phyloP scores from a whole-genome alignment of 495 filamentous ascomycete species.

The Podospora appendiculata region DNA sequence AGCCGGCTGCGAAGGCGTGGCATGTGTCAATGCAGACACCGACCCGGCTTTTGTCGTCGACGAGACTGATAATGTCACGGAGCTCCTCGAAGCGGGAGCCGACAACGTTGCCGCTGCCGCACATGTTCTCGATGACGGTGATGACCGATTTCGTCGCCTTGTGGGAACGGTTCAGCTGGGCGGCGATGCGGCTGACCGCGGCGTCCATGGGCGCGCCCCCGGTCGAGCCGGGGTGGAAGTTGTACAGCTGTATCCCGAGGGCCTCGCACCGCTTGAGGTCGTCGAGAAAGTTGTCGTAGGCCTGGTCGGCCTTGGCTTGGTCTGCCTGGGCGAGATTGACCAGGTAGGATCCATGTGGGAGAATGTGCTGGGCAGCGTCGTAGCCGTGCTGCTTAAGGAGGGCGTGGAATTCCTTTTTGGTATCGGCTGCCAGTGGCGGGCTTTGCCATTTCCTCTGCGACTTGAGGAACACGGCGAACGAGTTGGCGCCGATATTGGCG shows the following conservation, averaged over 20 bases:
- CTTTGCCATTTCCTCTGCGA: slow-evolving; percentile 93
- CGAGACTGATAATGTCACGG: slow-evolving; percentile 66
- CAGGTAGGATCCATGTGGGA: slow-evolving; percentile 93
- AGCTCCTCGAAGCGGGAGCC: slow-evolving; percentile 80
- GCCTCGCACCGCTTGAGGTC: slow-evolving; percentile 81
- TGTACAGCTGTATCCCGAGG: slow-evolving; percentile 87
- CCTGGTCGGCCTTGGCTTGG: slow-evolving; percentile 70
- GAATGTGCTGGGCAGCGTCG: slow-evolving; percentile 58
- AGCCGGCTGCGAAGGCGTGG: slow-evolving; percentile 87
- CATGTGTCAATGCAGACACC: slow-evolving; percentile 96
- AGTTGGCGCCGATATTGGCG: slow-evolving; percentile 77
- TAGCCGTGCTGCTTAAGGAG: slow-evolving; percentile 64
- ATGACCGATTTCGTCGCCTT: slow-evolving; percentile 63
- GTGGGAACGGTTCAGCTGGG: slow-evolving; percentile 72
- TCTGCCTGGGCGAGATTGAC: slow-evolving; percentile 90
- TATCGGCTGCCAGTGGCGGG: slow-evolving; percentile 63
- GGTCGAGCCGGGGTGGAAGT: slow-evolving; percentile 90
- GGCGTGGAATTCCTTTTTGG: slow-evolving; percentile 56
- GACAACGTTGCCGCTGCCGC: slow-evolving; percentile 79
- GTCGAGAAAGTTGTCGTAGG: slow-evolving; percentile 78
- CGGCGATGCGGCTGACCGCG: slow-evolving; percentile 72
- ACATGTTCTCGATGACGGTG: slow-evolving; percentile 93
- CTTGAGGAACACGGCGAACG: slow-evolving; percentile 91
- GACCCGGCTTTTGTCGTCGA: slow-evolving; percentile 78
- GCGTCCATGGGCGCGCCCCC: slow-evolving; percentile 54